Evolutionary conservation across 73 alveolate genomes (phyloP).

Genomic region (Stentor coeruleus): DNA sequence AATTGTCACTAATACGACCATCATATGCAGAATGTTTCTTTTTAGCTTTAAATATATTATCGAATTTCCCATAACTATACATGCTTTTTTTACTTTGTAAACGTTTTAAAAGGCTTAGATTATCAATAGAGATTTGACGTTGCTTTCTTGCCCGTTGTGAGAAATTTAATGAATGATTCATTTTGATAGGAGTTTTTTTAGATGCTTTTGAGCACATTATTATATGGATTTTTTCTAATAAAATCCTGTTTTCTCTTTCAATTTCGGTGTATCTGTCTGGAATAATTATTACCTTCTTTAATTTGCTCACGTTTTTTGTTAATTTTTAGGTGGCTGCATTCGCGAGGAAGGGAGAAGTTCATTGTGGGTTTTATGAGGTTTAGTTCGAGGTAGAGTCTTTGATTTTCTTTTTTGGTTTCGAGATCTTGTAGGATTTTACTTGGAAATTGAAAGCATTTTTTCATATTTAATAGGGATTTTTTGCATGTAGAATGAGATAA

Average conservation of each 20-base stretch:
- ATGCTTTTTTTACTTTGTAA: background rate
- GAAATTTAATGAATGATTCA: conserved; percentile 27
- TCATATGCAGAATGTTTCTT: no score
- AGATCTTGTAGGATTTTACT: background rate
- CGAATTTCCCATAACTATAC: no score
- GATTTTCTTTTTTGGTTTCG: background rate
- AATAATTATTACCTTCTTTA: background rate
- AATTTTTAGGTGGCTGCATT: background rate
- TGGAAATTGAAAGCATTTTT: background rate
- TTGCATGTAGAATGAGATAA: background rate
- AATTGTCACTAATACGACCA: no score
- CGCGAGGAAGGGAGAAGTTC: background rate
- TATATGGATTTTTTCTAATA: conserved; percentile 37
- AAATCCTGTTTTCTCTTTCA: conserved; percentile 62
- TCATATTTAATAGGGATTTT: background rate
- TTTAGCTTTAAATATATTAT: no score
- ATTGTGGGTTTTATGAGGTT: background rate
- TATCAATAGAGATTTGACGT: background rate
- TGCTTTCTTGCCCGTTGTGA: conserved; percentile 2
- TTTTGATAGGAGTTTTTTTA: no score
- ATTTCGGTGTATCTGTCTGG: conserved; percentile 54
- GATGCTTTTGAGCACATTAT: background rate
- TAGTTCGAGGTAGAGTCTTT: background rate
- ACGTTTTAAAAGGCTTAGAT: background rate
- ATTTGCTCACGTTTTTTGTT: background rate